Percentiles rank a stretch among this genome's conserved stretches.
Evolutionary conservation across 2,329 filamentous ascomycete genomes (phyloP).

Genomic region (Phoma sp.): DNA sequence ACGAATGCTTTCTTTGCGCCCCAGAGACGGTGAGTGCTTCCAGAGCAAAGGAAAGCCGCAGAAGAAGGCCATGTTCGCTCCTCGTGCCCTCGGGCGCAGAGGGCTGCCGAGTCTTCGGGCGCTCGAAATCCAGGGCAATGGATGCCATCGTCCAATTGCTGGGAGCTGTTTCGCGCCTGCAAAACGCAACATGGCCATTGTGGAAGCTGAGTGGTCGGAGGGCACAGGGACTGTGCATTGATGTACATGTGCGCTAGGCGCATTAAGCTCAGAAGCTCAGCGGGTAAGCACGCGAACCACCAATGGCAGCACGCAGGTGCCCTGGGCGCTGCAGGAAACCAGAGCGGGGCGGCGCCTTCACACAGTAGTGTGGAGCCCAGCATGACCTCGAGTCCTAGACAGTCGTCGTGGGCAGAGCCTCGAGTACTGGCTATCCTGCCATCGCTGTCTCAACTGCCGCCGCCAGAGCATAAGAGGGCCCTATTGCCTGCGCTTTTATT

Average conservation of each 20-base stretch:
- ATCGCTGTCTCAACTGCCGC: slow-evolving; percentile 11
- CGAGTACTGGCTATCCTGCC: slow-evolving; percentile 3
- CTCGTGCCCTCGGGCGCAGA: slow-evolving; percentile 29
- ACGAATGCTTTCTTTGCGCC: slow-evolving; percentile 24
- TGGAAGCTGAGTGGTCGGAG: slow-evolving; percentile 35
- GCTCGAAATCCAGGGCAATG: slow-evolving; percentile 23
- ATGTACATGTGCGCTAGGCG: slow-evolving; percentile 27
- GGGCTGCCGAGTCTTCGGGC: slow-evolving; percentile 27
- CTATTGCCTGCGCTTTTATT: slow-evolving; percentile 17
- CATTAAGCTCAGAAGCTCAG: slow-evolving; percentile 25
- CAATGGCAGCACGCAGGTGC: slow-evolving; percentile 29
- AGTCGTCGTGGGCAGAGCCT: slow-evolving; percentile 10
- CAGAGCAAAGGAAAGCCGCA: slow-evolving; percentile 17
- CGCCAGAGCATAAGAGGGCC: slow-evolving; percentile 18
- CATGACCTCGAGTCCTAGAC: slow-evolving; percentile 27
- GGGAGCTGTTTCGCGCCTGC: slow-evolving; percentile 39
- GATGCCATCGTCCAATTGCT: slow-evolving; percentile 32
- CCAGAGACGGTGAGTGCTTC: slow-evolving; percentile 19
- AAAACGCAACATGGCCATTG: slow-evolving; percentile 32
- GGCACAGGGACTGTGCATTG: slow-evolving; percentile 26
- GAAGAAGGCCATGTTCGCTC: slow-evolving; percentile 22
- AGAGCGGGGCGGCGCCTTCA: background rate
- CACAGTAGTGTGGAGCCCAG: slow-evolving; percentile 13
- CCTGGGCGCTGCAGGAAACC: slow-evolving; percentile 8
- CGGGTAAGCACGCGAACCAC: slow-evolving; percentile 20